A percentile compares a stretch with the other conserved stretches of the same genome.
These are phyloP conservation scores for Talaromyces adpressus DNA, from an alignment of 495 filamentous ascomycete genomes.

Conservation along the genomic window DNA sequence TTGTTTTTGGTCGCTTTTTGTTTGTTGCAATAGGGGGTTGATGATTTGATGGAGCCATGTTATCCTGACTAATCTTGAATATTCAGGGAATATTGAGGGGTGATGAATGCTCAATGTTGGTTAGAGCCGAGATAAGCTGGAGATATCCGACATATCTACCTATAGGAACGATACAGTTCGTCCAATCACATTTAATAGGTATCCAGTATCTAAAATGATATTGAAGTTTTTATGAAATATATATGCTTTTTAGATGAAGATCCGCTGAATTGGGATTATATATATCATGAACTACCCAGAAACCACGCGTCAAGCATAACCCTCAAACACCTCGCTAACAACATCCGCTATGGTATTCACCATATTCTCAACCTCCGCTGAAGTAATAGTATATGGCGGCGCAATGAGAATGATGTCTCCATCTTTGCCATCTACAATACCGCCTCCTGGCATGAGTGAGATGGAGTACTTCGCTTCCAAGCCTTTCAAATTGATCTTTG, in stretches of 20 bases:
- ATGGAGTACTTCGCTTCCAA: constrained; percentile 48
- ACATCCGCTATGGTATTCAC: background rate
- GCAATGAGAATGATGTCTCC: constrained; percentile 71
- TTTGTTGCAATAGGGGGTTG: background rate
- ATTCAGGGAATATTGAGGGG: background rate
- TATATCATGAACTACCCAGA: background rate
- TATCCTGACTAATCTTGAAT: background rate
- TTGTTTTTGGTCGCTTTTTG: background rate
- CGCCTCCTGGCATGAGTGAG: constrained; percentile 61
- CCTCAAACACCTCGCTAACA: background rate
- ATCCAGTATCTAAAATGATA: no score
- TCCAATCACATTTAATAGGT: background rate
- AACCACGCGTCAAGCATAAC: background rate
- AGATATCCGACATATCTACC: no score
- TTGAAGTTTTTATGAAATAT: no score
- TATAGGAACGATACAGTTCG: background rate
- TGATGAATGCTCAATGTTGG: background rate
- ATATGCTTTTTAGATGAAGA: no score
- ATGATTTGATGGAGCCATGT: background rate
- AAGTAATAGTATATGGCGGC: constrained; percentile 52
- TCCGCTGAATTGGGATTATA: no score
- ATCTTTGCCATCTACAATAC: constrained; percentile 53
- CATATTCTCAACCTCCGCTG: background rate
- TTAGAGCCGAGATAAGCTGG: background rate
- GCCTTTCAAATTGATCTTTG: constrained; percentile 44